phyloP scores from a whole-genome alignment of 2,329 filamentous ascomycete species.

The Colletotrichum sp. region DNA sequence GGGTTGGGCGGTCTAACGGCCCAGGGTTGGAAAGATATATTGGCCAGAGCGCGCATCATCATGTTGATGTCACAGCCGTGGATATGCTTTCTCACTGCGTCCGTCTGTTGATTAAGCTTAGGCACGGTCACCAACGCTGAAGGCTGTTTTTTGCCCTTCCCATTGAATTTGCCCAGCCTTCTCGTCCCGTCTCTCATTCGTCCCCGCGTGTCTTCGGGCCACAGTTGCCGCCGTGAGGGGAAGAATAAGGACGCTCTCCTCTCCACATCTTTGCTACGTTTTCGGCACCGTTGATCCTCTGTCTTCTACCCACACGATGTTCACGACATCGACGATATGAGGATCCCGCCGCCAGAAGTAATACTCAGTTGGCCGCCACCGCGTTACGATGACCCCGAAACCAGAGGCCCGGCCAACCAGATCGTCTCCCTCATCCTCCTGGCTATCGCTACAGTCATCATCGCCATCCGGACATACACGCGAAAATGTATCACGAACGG shows the following conservation, averaged over 20 bases:
- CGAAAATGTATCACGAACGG: conserved; percentile 36
- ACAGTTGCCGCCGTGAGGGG: background rate
- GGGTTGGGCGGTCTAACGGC: background rate
- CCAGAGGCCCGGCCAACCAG: conserved; percentile 31
- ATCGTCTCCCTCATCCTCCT: conserved; percentile 31
- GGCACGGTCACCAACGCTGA: conserved; percentile 6
- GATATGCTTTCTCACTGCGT: conserved; percentile 8
- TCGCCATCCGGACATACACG: conserved; percentile 40
- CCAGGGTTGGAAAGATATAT: conserved; percentile 9
- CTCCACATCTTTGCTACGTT: background rate
- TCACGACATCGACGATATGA: conserved; percentile 21
- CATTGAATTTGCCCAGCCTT: background rate
- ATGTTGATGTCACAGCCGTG: background rate
- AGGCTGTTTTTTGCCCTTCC: background rate
- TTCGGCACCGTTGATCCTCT: background rate
- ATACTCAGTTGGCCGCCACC: conserved; percentile 34
- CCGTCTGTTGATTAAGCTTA: conserved; percentile 8
- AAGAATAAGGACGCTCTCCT: background rate
- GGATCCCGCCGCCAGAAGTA: conserved; percentile 22
- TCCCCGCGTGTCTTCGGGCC: background rate
- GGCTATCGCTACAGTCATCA: conserved; percentile 30
- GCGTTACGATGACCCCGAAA: conserved; percentile 35
- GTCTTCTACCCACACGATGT: conserved; percentile 1
- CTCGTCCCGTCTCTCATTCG: background rate
- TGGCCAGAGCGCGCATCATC: conserved; percentile 3